Evolutionary conservation across 2,329 filamentous ascomycete species (phyloP).

Genomic region (Colletotrichum viniferum): DNA sequence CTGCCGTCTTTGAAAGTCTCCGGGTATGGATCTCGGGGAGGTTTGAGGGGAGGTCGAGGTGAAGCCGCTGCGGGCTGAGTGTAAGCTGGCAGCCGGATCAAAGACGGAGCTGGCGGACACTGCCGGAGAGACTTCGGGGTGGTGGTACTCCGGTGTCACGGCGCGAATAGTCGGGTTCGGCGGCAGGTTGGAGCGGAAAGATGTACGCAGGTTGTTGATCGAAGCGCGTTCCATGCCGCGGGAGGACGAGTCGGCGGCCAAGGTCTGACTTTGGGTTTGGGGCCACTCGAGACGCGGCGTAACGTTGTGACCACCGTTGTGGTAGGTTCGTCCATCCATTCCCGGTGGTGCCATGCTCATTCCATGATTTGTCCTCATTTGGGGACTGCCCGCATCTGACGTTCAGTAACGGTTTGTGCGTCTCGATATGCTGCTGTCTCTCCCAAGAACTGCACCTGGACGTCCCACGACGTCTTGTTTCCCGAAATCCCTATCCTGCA

Average conservation of each 20-base stretch:
- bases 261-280: conserved; percentile 28
- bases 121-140: conserved; percentile 4
- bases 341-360: conserved; percentile 49
- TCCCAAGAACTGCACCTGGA: background rate
- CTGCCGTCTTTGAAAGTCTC: conserved; percentile 53
- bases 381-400: conserved; percentile 19
- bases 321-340: conserved; percentile 48
- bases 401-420: background rate
- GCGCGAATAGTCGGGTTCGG: conserved; percentile 59
- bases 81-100: conserved; percentile 4
- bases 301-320: conserved; percentile 40
- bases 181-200: conserved; percentile 33
- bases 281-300: conserved; percentile 38
- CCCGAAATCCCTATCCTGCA: conserved; percentile 5
- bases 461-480: conserved; percentile 14
- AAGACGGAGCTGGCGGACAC: conserved; percentile 6
- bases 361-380: conserved; percentile 46
- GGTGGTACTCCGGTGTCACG: conserved; percentile 65
- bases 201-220: conserved; percentile 37
- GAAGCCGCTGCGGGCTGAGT: conserved; percentile 32
- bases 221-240: conserved; percentile 38
- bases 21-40: conserved; percentile 53
- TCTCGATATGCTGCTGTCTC: background rate
- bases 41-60: conserved; percentile 45
- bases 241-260: conserved; percentile 19